Evolutionary conservation across 2,329 filamentous ascomycete genomes (phyloP).

Genomic region (Penicillium occitanis): DNA sequence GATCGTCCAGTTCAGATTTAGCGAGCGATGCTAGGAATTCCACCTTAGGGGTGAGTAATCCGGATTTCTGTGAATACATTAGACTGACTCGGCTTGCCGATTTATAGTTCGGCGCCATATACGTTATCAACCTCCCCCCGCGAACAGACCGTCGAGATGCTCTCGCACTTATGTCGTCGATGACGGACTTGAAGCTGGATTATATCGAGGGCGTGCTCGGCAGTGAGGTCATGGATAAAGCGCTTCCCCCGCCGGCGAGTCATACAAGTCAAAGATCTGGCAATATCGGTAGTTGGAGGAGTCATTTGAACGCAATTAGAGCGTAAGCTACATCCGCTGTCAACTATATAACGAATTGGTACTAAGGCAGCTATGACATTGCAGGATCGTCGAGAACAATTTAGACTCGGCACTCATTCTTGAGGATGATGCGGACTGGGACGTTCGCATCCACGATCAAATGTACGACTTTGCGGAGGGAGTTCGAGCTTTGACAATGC

Average conservation of each 20-base stretch:
- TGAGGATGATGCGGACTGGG: conserved; percentile 61
- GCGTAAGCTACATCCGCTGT: conserved; percentile 26
- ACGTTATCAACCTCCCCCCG: conserved; percentile 49
- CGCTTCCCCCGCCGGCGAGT: conserved; percentile 38
- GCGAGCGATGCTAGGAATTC: conserved; percentile 15
- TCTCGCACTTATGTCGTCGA: conserved; percentile 44
- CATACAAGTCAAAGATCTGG: conserved; percentile 24
- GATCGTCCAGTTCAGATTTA: conserved; percentile 8
- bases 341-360: neutral
- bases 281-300: conserved; percentile 46
- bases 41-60: conserved; percentile 19
- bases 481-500: conserved; percentile 32
- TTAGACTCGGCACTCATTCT: conserved; percentile 53
- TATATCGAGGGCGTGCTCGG: conserved; percentile 48
- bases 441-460: conserved; percentile 52
- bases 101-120: conserved; percentile 46
- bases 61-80: neutral
- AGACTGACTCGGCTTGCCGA: neutral
- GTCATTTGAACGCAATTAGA: conserved; percentile 41
- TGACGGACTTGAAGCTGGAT: conserved; percentile 47
- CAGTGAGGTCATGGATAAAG: conserved; percentile 44
- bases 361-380: neutral
- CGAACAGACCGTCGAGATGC: conserved; percentile 54
- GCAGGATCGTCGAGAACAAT: conserved; percentile 47
- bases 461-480: conserved; percentile 42